Evolutionary conservation across 371 early-diverging fungal species (phyloP), one percentile per base, ranked within the genome.

Genomic region (Thermomucor indicae-seudaticae): DNA sequence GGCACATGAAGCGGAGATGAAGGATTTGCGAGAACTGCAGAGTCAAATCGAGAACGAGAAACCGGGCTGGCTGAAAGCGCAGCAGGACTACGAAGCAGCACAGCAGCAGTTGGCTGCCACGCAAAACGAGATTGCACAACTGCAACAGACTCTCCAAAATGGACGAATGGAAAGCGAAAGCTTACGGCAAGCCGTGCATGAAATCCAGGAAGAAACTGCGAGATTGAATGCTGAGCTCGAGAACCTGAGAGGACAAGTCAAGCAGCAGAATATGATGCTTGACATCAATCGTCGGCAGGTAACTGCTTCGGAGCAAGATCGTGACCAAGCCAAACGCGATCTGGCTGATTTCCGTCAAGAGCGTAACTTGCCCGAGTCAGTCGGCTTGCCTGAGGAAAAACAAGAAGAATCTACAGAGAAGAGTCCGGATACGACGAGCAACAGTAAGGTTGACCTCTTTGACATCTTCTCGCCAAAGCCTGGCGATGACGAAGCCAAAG

Each of bases 261-360:
- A 77, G 41, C 73, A 72, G 22, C 71, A 72, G 24, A 47, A 48
- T 27, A 72, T 68, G 68, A 67, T 70, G 73, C 39, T 72, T 37
- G 73, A 71, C 58, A 72, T 77, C 44, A 70, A 70, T 45, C 59
- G 62, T 29, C 58, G 67, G 6, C 77, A 77, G 56, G 73, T 73
- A 0, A 70, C 69, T n/a, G 73, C 77, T 7, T 66, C 73, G 39
- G 77, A 70, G 24, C 65, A 68, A 40, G 77, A 77, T 39, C 48
- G 71, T 6, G 57, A 71, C 8, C 62, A 61, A 39, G 72, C 67
- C 2, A 60, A 61, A 24, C 62, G 70, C 11, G 50, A 75, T 51
- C 40, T 75, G 6, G 56, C 49, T 20, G 75, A 75, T 40, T 64
- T 59, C 24, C 64, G 66, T 38, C 54, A 56, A 12, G 67, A 69